These are phyloP conservation scores for Wallacemonas sp. DNA, from an alignment of 208 protist species.

Conservation along the genomic window DNA sequence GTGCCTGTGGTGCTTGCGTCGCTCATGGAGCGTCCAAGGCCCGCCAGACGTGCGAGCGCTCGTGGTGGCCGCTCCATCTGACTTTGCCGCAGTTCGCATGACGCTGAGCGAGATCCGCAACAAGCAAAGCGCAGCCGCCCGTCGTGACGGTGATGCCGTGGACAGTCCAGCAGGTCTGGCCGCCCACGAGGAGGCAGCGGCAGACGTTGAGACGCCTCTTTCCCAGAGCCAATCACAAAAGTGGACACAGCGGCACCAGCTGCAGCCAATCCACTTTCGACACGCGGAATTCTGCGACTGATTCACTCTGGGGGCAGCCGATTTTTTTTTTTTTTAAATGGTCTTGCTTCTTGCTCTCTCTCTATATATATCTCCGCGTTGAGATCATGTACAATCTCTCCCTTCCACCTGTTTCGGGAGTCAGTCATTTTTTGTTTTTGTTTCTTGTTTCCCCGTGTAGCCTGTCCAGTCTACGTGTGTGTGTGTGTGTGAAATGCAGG, in stretches of 20 bases:
- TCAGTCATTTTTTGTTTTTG: too few species aligned
- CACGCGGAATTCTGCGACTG: constrained; percentile 3
- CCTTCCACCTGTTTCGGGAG: too few species aligned
- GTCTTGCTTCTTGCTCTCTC: background rate
- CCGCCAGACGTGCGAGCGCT: constrained; percentile 34
- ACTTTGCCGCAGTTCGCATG: constrained; percentile 1
- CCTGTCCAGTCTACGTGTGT: too few species aligned
- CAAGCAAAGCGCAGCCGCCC: background rate
- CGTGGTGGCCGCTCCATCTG: background rate
- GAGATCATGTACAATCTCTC: too few species aligned
- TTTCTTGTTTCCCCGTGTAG: too few species aligned
- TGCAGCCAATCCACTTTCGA: constrained; percentile 1
- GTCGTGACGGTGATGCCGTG: background rate
- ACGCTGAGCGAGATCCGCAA: background rate
- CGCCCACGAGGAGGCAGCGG: background rate
- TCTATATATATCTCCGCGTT: constrained; percentile 2
- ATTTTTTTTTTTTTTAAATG: background rate
- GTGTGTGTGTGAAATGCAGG: too few species aligned
- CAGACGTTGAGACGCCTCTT: background rate
- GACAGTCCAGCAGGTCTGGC: background rate
- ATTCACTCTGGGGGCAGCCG: background rate
- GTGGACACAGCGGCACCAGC: background rate
- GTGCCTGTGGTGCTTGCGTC: constrained; percentile 26
- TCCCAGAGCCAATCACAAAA: background rate
- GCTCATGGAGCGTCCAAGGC: constrained; percentile 20